Base-by-base conservation (phyloP, 1,284 basidiomycete species). In the Naganishia albida region DNA sequence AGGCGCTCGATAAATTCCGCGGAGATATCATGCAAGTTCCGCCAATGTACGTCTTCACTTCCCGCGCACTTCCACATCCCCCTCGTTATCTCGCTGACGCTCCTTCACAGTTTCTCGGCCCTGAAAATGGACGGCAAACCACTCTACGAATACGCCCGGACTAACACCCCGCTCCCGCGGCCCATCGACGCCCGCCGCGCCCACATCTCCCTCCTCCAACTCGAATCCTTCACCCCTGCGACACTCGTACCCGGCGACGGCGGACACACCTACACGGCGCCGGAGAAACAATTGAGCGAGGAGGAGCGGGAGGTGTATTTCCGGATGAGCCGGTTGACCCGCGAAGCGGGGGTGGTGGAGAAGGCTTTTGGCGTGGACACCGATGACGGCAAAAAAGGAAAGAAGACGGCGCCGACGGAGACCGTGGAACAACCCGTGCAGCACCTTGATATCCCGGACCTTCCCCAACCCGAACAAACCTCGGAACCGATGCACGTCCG, bases 81-180 rank as follows among this genome's bases (percentile, higher is more conserved):
- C 20, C 43, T 43, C n/a, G n/a, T 12, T 40, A 38, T n/a, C 7
- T 30, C 2, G 30, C 16, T n/a, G 10, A 40, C 40, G 63, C 28
- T 30, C 7, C 28, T 15, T 23, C 20, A 15, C 70, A 97, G 93
- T 76, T 99, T 95, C 80, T 99, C 95, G 13, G 96, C 96, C 0
- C 82, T 99, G 48, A 95, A 97, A 78, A 99, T 99, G 91, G 93
- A 99, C 72, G 96, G 96, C 1, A 93, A 87, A 78, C 90, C 92
- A 1, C 78, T 99, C 34, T 94, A 99, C 77, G 95, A 99, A 73
- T 99, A 99, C 75, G 96, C 96, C 15, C 86, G 96, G 3, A 85
- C 89, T 73, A 89, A 89, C 12, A 88, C 89, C 57, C 91, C 93
- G 0, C 84, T 99, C 16, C 96, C 96, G 23, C 86, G 94, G 12